A percentile compares a stretch with the other conserved stretches of the same genome.
Conservation (phyloP, 176 grass and related monocot genomes). For the Eleusine indica region DNA sequence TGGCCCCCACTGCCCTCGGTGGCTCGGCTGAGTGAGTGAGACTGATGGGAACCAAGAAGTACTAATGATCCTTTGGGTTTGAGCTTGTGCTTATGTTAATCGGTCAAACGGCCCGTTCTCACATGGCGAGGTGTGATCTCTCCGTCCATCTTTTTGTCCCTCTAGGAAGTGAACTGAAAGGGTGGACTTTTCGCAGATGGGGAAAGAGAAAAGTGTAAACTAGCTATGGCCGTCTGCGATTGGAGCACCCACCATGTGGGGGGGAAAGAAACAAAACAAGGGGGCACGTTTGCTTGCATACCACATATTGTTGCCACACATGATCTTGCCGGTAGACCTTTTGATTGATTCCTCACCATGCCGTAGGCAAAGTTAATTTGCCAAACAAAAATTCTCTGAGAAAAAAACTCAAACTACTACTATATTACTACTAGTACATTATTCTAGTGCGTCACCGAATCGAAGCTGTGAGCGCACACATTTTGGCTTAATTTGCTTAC, state of each 20-base stretch:
- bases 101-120: conserved; percentile 33
- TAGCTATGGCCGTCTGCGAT: background rate
- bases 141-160: background rate
- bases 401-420: background rate
- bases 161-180: background rate
- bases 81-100: conserved; percentile 3
- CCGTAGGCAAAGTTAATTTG: background rate
- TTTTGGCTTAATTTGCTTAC: background rate
- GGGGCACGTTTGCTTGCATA: too few species aligned
- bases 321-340: background rate
- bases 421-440: background rate
- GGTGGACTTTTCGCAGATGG: conserved; percentile 23
- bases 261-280: too few species aligned
- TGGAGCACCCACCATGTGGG: background rate
- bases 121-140: conserved; percentile 41
- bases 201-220: background rate
- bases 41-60: background rate
- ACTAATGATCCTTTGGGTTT: background rate
- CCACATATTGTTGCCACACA: too few species aligned
- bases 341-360: background rate
- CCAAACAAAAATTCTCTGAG: background rate
- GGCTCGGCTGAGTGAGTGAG: too few species aligned
- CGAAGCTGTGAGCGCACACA: background rate
- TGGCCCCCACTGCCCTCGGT: too few species aligned
- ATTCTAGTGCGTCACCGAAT: background rate